These are phyloP conservation scores for Fraxinus dipetala DNA, from an alignment of 305 asterid genomes.

Conservation along the genomic window DNA sequence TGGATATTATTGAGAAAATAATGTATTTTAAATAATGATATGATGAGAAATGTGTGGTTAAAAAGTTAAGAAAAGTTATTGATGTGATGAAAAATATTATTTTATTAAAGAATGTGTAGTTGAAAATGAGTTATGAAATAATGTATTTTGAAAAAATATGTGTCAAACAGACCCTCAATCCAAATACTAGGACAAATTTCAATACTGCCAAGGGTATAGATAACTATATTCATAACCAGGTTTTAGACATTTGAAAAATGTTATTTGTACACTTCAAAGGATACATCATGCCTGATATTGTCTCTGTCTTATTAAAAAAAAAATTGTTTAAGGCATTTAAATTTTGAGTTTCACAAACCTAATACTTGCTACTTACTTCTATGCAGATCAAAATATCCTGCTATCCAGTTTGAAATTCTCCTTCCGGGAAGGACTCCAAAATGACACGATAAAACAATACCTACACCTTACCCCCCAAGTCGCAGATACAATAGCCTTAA, in stretches of 20 bases:
- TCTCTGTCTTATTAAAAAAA: no score
- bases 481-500: slow-evolving; percentile 89
- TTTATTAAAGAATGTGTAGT: no score
- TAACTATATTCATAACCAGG: neutral
- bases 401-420: slow-evolving; percentile 59
- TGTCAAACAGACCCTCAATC: neutral
- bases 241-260: no score
- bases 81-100: no score
- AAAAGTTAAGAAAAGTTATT: no score
- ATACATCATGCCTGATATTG: no score
- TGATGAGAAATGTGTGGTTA: no score
- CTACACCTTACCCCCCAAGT: slow-evolving; percentile 99
- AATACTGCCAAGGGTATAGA: neutral
- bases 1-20: no score
- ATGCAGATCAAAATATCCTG: slow-evolving; percentile 82
- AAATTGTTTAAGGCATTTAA: neutral
- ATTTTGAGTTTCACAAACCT: neutral
- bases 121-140: no score
- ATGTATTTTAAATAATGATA: no score
- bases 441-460: slow-evolving; percentile 62
- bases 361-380: slow-evolving; percentile 41
- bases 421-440: slow-evolving; percentile 59
- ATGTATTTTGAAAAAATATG: no score
- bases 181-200: neutral
- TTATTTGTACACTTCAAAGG: no score